phyloP scores from a whole-genome alignment of 1,139 yeast genomes.

The Lodderomyces jiufengensis region DNA sequence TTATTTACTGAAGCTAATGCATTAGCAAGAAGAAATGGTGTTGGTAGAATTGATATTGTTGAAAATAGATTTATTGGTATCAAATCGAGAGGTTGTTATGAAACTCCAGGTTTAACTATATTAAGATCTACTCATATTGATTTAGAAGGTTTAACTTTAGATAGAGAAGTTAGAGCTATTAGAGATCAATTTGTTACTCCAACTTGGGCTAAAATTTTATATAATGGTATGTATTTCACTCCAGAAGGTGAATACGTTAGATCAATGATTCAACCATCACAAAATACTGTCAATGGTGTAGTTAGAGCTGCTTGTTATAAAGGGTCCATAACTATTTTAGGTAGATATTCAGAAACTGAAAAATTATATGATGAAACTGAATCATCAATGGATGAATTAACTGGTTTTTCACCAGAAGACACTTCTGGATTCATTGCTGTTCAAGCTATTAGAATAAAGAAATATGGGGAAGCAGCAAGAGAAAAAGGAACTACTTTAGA shows the following conservation, averaged over 20 bases:
- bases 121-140: conserved; percentile 94
- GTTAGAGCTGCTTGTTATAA: conserved; percentile 93
- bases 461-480: conserved; percentile 93
- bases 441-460: conserved; percentile 96
- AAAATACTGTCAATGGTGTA: conserved; percentile 90
- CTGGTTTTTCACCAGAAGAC: conserved; percentile 96
- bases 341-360: conserved; percentile 93
- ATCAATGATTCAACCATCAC: conserved; percentile 91
- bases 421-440: conserved; percentile 97
- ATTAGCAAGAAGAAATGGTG: conserved; percentile 98
- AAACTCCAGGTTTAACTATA: conserved; percentile 95
- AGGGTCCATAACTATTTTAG: conserved; percentile 79
- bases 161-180: conserved; percentile 95
- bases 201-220: conserved; percentile 81
- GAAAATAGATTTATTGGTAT: conserved; percentile 98
- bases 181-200: conserved; percentile 97
- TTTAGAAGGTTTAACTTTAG: conserved; percentile 93
- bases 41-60: conserved; percentile 97
- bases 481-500: conserved; percentile 59
- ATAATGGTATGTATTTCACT: conserved; percentile 96
- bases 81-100: conserved; percentile 98
- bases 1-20: conserved; percentile 89
- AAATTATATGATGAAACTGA: conserved; percentile 96
- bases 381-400: conserved; percentile 97
- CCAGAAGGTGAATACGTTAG: conserved; percentile 98